phyloP scores from a whole-genome alignment of 2,329 filamentous ascomycete species.

The Kalmusia sp. region DNA sequence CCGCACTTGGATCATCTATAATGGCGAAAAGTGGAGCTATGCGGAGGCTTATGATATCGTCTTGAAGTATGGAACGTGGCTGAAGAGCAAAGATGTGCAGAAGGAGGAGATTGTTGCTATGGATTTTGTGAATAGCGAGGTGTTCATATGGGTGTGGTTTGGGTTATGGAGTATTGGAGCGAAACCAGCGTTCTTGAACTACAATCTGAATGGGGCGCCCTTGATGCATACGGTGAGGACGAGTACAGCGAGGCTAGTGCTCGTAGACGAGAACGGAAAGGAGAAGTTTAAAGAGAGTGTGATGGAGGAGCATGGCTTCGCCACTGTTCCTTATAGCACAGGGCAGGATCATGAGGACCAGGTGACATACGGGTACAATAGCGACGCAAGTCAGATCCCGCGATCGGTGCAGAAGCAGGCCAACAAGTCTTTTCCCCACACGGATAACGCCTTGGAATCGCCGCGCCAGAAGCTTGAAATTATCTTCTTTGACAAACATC shows the following conservation, averaged over 20 bases:
- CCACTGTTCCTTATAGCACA: slow-evolving; percentile 6
- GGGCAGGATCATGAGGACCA: slow-evolving; percentile 13
- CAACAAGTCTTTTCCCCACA: slow-evolving; percentile 9
- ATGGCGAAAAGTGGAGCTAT: slow-evolving; percentile 44
- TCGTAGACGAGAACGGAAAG: slow-evolving; percentile 63
- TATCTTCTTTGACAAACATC: slow-evolving; percentile 37
- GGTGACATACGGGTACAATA: slow-evolving; percentile 31
- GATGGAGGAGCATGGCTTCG: slow-evolving; percentile 40
- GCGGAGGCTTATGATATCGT: slow-evolving; percentile 42
- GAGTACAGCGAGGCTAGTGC: slow-evolving; percentile 61
- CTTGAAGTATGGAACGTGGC: slow-evolving; percentile 45
- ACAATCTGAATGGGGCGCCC: slow-evolving; percentile 45
- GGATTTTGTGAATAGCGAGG: slow-evolving; percentile 46
- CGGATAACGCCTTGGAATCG: slow-evolving; percentile 15
- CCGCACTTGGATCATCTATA: slow-evolving; percentile 41
- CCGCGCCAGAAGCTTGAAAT: slow-evolving; percentile 33
- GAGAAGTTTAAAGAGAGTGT: slow-evolving; percentile 36
- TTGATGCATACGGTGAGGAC: slow-evolving; percentile 63
- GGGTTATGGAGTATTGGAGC: slow-evolving; percentile 48
- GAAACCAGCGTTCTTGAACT: slow-evolving; percentile 49
- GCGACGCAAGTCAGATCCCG: slow-evolving; percentile 27
- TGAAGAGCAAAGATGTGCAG: slow-evolving; percentile 43
- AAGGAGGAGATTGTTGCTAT: slow-evolving; percentile 48
- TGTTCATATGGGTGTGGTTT: slow-evolving; percentile 48
- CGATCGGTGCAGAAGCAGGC: slow-evolving; percentile 27